Evolutionary conservation across 257 asterid genomes (phyloP).

Genomic region (Lavandula angustifolia): DNA sequence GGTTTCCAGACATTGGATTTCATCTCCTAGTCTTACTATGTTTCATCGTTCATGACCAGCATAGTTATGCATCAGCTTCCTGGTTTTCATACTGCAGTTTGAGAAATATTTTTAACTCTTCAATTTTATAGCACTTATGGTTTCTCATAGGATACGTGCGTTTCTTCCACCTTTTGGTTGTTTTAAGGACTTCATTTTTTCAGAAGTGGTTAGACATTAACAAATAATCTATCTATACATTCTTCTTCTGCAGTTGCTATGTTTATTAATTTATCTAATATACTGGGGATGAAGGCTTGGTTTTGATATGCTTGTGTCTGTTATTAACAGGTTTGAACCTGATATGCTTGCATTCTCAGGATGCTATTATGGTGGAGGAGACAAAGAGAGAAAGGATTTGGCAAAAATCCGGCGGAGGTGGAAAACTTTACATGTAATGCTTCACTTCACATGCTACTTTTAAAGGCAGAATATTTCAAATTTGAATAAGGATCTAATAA

Average conservation of each 20-base stretch:
- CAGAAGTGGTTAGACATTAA: conserved; percentile 11
- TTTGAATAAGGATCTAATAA: conserved; percentile 13
- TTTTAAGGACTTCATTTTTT: background rate
- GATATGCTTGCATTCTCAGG: conserved; percentile 99
- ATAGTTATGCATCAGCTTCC: conserved; percentile 13
- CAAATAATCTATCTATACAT: conserved; percentile 1
- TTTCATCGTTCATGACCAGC: conserved; percentile 23
- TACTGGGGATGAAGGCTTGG: conserved; percentile 14
- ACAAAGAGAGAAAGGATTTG: conserved; percentile 84
- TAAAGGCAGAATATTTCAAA: conserved; percentile 11
- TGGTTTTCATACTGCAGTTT: conserved; percentile 9
- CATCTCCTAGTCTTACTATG: conserved; percentile 3
- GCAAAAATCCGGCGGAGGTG: conserved; percentile 88
- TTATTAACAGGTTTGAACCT: conserved; percentile 84
- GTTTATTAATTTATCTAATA: conserved; percentile 9
- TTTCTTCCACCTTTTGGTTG: conserved; percentile 22
- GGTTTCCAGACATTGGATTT: conserved; percentile 44
- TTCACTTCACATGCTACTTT: conserved; percentile 17
- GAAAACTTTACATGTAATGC: conserved; percentile 93
- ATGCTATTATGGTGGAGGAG: conserved; percentile 98
- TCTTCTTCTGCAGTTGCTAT: conserved; percentile 1
- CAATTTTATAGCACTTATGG: conserved; percentile 16
- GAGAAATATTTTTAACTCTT: conserved; percentile 18
- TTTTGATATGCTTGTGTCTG: conserved; percentile 19
- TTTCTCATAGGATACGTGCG: conserved; percentile 13